Evolutionary conservation across 148 eudicot species (phyloP).

Genomic region (Mesembryanthemum crystallinum): DNA sequence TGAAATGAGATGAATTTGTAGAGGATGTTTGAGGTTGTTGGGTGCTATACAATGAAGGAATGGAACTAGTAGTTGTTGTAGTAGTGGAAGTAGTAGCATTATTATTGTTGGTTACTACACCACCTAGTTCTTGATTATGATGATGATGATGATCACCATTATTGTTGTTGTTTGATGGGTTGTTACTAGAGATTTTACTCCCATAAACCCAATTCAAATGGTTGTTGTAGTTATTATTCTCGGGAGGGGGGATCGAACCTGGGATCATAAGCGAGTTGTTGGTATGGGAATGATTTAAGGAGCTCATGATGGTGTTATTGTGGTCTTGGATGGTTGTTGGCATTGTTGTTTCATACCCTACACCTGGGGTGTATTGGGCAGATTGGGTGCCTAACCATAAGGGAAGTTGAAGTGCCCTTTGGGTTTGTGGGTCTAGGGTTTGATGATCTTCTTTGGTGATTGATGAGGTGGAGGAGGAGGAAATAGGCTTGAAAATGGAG

Average conservation of each 20-base stretch:
- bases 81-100: background rate
- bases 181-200: constrained; percentile 13
- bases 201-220: constrained; percentile 28
- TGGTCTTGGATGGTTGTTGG: constrained; percentile 8
- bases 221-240: constrained; percentile 4
- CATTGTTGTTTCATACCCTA: constrained; percentile 12
- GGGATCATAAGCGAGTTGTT: constrained; percentile 18
- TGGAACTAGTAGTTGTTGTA: constrained; percentile 20
- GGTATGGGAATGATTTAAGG: constrained; percentile 15
- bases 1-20: constrained; percentile 29
- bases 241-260: constrained; percentile 15
- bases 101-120: background rate
- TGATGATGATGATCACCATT: background rate
- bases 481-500: constrained; percentile 52
- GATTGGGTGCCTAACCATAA: constrained; percentile 31
- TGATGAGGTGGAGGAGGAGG: constrained; percentile 20
- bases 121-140: constrained; percentile 18
- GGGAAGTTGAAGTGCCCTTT: constrained; percentile 24
- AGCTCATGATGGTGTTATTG: constrained; percentile 14
- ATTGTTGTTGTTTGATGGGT: constrained; percentile 9
- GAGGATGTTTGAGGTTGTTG: constrained; percentile 41
- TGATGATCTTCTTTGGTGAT: constrained; percentile 10
- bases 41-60: constrained; percentile 63
- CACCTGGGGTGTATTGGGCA: constrained; percentile 7
- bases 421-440: constrained; percentile 32